Conservation (phyloP, 192 early-diverging fungal species). For the Backusella australiensis region DNA sequence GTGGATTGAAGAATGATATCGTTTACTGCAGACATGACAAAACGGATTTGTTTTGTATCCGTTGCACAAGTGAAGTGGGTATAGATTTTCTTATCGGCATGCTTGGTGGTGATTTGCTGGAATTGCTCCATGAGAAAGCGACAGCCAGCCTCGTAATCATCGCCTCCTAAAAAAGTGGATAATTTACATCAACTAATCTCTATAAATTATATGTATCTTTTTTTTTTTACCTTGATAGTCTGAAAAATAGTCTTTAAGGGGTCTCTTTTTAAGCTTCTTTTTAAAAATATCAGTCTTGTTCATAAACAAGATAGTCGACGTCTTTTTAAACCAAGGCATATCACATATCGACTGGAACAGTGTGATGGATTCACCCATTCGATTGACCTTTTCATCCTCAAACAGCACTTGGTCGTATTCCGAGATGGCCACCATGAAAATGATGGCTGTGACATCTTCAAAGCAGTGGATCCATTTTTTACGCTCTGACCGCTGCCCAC, state of each 20-base stretch:
- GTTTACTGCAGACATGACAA: slow-evolving; percentile 90
- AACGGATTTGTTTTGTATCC: slow-evolving; percentile 81
- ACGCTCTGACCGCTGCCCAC: slow-evolving; percentile 95
- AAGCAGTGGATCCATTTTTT: slow-evolving; percentile 99
- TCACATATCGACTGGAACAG: slow-evolving; percentile 98
- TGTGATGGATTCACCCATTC: slow-evolving; percentile 95
- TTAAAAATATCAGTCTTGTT: slow-evolving; percentile 98
- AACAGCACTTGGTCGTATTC: slow-evolving; percentile 96
- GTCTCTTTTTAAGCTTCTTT: slow-evolving; percentile 81
- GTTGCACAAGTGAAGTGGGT: slow-evolving; percentile 88
- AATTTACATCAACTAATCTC: too few species aligned
- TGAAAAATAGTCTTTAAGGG: slow-evolving; percentile 88
- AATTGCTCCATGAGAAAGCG: slow-evolving; percentile 80
- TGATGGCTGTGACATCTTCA: slow-evolving; percentile 93
- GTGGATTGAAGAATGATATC: slow-evolving; percentile 70
- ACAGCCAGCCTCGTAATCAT: slow-evolving; percentile 67
- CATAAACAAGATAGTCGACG: slow-evolving; percentile 95
- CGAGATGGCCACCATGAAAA: slow-evolving; percentile 93
- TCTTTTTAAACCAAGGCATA: slow-evolving; percentile 93
- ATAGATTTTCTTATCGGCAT: slow-evolving; percentile 80
- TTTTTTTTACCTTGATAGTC: slow-evolving; percentile 66
- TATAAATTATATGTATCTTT: neutral
- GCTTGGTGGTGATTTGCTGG: slow-evolving; percentile 64
- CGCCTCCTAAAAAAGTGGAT: slow-evolving; percentile 41
- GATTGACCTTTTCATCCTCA: slow-evolving; percentile 96